Evolutionary conservation across 768 basidiomycete species (phyloP).

Genomic region (Suillus paluster): DNA sequence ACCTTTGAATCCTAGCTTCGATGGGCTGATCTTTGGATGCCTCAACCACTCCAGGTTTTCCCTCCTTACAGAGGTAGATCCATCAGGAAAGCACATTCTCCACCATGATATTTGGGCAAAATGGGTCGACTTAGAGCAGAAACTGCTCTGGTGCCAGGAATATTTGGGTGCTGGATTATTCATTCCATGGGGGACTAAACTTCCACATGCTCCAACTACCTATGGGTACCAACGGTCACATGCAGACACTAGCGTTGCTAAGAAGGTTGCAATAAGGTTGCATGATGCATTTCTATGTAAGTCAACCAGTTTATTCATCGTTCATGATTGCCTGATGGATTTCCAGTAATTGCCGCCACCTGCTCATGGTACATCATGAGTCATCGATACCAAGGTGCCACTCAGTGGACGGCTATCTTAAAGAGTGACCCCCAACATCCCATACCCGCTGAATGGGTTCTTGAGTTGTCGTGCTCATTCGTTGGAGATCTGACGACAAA

Average conservation of each 20-base stretch:
- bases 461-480: neutral
- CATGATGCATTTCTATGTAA: neutral
- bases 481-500: neutral
- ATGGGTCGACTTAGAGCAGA: neutral
- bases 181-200: neutral
- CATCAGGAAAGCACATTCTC: neutral
- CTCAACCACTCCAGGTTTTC: neutral
- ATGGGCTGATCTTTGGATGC: conserved; percentile 1
- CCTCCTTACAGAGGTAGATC: neutral
- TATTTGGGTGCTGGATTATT: neutral
- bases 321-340: neutral
- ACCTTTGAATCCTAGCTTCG: neutral
- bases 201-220: neutral
- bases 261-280: neutral
- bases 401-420: neutral
- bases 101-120: neutral
- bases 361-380: neutral
- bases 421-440: neutral
- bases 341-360: neutral
- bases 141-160: neutral
- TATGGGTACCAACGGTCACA: neutral
- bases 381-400: neutral
- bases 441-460: neutral
- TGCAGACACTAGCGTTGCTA: neutral
- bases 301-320: neutral